Conservation (phyloP, 2,329 filamentous ascomycete genomes). For the Dendryphion nanum region DNA sequence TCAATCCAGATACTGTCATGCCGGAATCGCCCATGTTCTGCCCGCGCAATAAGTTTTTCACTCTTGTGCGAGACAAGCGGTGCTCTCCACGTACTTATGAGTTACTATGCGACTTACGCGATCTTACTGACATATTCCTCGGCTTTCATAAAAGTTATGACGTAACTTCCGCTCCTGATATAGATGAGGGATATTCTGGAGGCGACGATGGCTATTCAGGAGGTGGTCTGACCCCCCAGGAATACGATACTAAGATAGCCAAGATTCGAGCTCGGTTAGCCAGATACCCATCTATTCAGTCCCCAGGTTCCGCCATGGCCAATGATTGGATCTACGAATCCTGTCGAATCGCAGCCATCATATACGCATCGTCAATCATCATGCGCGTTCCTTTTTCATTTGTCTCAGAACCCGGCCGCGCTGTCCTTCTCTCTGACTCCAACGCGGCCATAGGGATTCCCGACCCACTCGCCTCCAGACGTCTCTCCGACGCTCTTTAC, state of each 20-base stretch:
- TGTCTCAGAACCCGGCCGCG: constrained; percentile 19
- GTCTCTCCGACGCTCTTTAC: constrained; percentile 20
- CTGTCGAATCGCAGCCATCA: constrained; percentile 32
- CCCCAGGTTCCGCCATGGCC: constrained; percentile 14
- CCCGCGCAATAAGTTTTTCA: constrained; percentile 18
- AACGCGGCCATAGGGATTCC: constrained; percentile 1
- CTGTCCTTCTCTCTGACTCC: constrained; percentile 9
- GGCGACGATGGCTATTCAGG: no score
- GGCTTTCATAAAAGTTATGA: constrained; percentile 5
- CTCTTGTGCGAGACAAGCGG: constrained; percentile 14
- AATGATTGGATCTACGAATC: constrained; percentile 35
- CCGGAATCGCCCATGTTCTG: constrained; percentile 37
- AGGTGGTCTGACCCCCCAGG: no score
- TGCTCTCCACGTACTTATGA: constrained; percentile 23
- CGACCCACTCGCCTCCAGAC: constrained; percentile 6
- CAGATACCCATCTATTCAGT: constrained; percentile 21
- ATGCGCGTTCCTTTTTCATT: constrained; percentile 25
- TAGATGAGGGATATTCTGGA: constrained; percentile 1
- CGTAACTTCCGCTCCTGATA: constrained; percentile 2
- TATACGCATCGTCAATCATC: constrained; percentile 31
- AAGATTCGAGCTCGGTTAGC: constrained; percentile 17
- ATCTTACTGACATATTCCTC: constrained; percentile 31
- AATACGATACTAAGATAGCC: constrained; percentile 14
- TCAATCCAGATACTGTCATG: constrained; percentile 10
- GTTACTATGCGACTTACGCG: constrained; percentile 30